These are phyloP conservation scores for Pseudocercospora pini-densiflorae DNA, from an alignment of 2,329 filamentous ascomycete genomes.

Conservation along the genomic window DNA sequence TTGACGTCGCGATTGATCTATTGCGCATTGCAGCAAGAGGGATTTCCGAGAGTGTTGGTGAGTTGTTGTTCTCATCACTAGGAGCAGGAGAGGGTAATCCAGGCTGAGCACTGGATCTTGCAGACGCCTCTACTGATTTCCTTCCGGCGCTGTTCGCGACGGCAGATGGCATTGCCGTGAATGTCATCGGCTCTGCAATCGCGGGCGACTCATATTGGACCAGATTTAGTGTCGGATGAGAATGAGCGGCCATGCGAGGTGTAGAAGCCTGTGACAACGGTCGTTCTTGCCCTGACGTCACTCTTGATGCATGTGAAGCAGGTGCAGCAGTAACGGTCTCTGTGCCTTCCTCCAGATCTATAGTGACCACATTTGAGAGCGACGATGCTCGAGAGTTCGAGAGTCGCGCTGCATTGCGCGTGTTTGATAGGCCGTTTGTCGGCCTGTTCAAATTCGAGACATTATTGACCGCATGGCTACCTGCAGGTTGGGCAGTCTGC, in stretches of 20 bases:
- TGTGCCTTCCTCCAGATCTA: conserved; percentile 1
- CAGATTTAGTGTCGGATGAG: neutral
- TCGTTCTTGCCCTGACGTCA: conserved; percentile 12
- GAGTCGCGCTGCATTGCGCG: neutral
- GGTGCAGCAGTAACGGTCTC: neutral
- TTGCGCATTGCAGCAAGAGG: conserved; percentile 7
- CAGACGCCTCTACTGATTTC: conserved; percentile 15
- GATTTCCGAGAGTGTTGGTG: conserved; percentile 24
- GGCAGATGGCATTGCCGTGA: conserved; percentile 1
- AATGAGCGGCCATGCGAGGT: neutral
- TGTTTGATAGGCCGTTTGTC: neutral
- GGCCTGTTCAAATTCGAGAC: neutral
- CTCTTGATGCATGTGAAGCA: neutral
- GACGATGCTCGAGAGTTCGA: neutral
- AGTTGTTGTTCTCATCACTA: conserved; percentile 58
- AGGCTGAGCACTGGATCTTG: conserved; percentile 13
- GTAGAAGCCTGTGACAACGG: neutral
- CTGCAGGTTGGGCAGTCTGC: neutral
- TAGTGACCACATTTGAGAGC: neutral
- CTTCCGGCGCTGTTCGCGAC: neutral
- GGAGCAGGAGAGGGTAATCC: conserved; percentile 65
- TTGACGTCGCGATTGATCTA: neutral
- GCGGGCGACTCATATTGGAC: conserved; percentile 21
- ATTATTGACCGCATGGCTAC: neutral
- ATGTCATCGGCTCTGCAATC: neutral